Base-by-base conservation (phyloP, 2,329 filamentous ascomycete genomes). In the Emmonsiellopsis sp. region DNA sequence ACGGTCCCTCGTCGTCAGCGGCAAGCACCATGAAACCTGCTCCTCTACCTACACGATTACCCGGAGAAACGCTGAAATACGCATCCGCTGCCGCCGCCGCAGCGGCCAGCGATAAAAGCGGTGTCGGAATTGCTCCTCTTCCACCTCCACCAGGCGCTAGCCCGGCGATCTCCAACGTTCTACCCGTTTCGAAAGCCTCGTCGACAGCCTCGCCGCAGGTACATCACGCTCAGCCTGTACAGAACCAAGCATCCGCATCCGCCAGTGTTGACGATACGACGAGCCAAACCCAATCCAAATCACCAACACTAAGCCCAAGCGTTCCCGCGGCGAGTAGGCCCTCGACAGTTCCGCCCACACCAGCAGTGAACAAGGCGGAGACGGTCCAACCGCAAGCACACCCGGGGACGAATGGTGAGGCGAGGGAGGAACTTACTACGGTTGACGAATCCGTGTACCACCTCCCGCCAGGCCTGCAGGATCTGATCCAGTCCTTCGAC, bases 81-180 rank as follows among this genome's bases (percentile, higher is more conserved):
- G 93, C 93, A 44, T 97, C 93, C 38, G 93, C 93, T 0, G 93
- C 93, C 0, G 93, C 93, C 0, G 93, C 93, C 0, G 93, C 92
- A 0, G 92, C 93, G 1, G 89, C 91, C 45, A 90, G 83, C 68
- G 90, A 95, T 72, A 91, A 89, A 74, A 92, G 86, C 67, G 80
- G 80, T 51, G 86, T 97, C 32, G 93, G 93, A 30, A 96, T 98
- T 65, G 85, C 92, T 55, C 93, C 93, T 41, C 77, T 97, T 65
- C 93, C 93, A 53, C 92, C 93, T 57, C 93, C 93, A 63, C 90
- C 90, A 31, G 86, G 87, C 51, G 70, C 73, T 43, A 45, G 70
- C 75, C 60, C 67, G 76, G 67, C 82, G 79, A 55, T 71, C 75
- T 55, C 73, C 70, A 50, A 74, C 60, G 60, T 79, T 42, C 58